Base-by-base conservation (phyloP, 2,329 filamentous ascomycete species). In the Akanthomyces uredinophilus region DNA sequence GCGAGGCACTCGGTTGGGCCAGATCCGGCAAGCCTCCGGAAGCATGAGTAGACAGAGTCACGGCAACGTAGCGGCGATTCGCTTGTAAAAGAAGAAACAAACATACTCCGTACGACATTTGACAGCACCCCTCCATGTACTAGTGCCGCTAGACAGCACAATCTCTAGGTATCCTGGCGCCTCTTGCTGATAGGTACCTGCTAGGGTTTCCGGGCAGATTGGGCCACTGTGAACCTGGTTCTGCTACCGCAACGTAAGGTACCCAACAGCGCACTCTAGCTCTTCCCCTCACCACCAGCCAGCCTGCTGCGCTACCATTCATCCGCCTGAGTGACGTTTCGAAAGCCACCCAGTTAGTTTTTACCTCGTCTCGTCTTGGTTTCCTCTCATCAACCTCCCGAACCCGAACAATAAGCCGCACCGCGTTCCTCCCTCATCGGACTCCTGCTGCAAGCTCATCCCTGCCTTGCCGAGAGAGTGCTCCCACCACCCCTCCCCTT, bases 401-500 rank as follows among this genome's bases (percentile, higher is more conserved):
- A 22, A 32, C 16, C 46, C 27, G 27, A 24, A 59, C 22, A 57
- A 51, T 51, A 43, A 29, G 46, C 43, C 35, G 32, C 35, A 32
- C 7, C 51, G 8, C 35, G 29, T 22, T 51, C 56, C 8, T 51
- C 35, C 4, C 56, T 47, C 43, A 47, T 37, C 29, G 32, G 20
- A 16, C 7, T 49, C 20, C 39, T 32, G 8, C 39, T 29, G 13
- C 43, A 20, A 3, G n/a, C 43, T 39, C 44, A 10, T 57, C 39
- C 41, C 54, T 57, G 24, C 41, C 54, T 57, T 8, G 18, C 41
- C 37, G 20, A 14, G 14, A 29, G 57, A n/a, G 20, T 44, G 7
- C 39, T 46, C 55, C 49, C 13, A 62, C 64, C 65, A 64, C 65
- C 63, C 66, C 66, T 67, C 65, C 64, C 68, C 66, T 64, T 70